Percentiles rank a stretch among this genome's conserved stretches.
phyloP scores from a whole-genome alignment of 1,284 basidiomycete species.

The Xanthoconium separans region DNA sequence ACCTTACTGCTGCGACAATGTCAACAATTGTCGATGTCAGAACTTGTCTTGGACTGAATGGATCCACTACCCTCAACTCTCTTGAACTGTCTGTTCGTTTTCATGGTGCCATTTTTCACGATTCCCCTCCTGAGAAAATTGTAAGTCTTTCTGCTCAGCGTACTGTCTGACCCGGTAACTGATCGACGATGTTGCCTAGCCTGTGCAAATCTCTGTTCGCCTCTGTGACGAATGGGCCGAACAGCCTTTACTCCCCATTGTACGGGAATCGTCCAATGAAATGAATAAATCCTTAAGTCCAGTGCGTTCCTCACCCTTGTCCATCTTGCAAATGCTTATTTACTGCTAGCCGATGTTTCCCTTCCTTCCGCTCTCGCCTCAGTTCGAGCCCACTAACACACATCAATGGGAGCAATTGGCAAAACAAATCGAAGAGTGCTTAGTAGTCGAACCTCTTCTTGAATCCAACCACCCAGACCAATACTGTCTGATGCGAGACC shows the following conservation, averaged over 20 bases:
- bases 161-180: neutral
- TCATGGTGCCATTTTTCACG: neutral
- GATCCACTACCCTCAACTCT: neutral
- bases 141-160: neutral
- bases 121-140: neutral
- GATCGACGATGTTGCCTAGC: neutral
- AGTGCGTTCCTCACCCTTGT: neutral
- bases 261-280: too few relatives aligned
- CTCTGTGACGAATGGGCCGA: neutral
- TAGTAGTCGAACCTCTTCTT: neutral
- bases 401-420: neutral
- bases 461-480: neutral
- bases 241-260: too few relatives aligned
- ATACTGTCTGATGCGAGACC: neutral
- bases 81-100: neutral
- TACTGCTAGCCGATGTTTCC: neutral
- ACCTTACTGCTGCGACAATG: neutral
- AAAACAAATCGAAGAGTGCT: neutral
- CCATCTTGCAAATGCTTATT: neutral
- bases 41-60: neutral
- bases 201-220: neutral
- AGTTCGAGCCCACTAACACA: neutral
- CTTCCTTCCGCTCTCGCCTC: neutral
- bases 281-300: too few relatives aligned
- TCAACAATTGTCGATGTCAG: neutral